These are phyloP conservation scores for Metschnikowia borealis DNA, from an alignment of 805 yeast species.

Conservation along the genomic window DNA sequence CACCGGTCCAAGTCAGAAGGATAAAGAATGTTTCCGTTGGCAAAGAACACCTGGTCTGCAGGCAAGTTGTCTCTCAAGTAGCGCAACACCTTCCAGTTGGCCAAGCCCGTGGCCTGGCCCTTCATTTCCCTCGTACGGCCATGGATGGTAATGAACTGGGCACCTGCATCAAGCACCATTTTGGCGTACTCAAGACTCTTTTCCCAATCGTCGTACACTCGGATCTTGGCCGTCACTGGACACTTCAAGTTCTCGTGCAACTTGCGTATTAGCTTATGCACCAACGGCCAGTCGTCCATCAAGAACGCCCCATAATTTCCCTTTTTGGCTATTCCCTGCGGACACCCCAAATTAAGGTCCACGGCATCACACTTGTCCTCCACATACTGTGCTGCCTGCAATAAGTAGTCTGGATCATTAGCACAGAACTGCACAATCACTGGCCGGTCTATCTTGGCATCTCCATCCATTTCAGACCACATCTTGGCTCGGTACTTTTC, in stretches of 20 bases:
- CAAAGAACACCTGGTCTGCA: slow-evolving; percentile 77
- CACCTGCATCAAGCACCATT: slow-evolving; percentile 89
- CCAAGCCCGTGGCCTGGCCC: slow-evolving; percentile 93
- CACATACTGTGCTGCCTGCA: slow-evolving; percentile 77
- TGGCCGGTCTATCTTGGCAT: slow-evolving; percentile 67
- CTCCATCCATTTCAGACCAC: slow-evolving; percentile 75
- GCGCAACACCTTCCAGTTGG: slow-evolving; percentile 82
- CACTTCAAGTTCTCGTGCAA: slow-evolving; percentile 71
- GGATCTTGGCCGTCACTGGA: slow-evolving; percentile 93
- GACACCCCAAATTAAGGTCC: slow-evolving; percentile 94
- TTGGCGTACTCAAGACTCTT: slow-evolving; percentile 83
- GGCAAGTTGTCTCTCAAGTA: slow-evolving; percentile 77
- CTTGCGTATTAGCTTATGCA: slow-evolving; percentile 63
- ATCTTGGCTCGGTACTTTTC: slow-evolving; percentile 74
- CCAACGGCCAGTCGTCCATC: slow-evolving; percentile 95
- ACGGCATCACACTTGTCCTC: slow-evolving; percentile 90
- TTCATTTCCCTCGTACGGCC: slow-evolving; percentile 97
- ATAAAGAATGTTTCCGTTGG: slow-evolving; percentile 92
- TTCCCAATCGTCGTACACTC: slow-evolving; percentile 81
- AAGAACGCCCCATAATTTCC: slow-evolving; percentile 94
- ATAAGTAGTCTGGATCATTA: slow-evolving; percentile 80
- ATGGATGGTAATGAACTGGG: slow-evolving; percentile 91
- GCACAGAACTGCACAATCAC: slow-evolving; percentile 94
- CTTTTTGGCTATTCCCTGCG: slow-evolving; percentile 93
- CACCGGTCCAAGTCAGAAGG: slow-evolving; percentile 80